Evolutionary conservation across 2,329 filamentous ascomycete genomes (phyloP).

Genomic region (Didymella pinodella): DNA sequence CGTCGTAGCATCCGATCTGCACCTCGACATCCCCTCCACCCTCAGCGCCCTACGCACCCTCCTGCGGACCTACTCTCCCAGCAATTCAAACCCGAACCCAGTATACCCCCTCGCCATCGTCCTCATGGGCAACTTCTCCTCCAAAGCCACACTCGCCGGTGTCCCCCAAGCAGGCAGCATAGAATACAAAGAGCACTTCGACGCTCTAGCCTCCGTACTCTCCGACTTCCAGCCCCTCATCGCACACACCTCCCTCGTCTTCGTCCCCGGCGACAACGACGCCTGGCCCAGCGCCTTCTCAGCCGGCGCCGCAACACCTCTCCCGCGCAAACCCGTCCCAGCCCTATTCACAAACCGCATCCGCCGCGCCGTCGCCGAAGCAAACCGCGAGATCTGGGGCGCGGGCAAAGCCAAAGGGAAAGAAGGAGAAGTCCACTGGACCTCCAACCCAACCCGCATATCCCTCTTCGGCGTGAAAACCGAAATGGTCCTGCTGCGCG

Average conservation of each 20-base stretch:
- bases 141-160: slow-evolving; percentile 66
- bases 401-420: slow-evolving; percentile 53
- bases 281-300: slow-evolving; percentile 92
- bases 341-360: slow-evolving; percentile 90
- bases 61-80: slow-evolving; percentile 72
- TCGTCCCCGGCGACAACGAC: slow-evolving; percentile 96
- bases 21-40: slow-evolving; percentile 83
- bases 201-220: slow-evolving; percentile 81
- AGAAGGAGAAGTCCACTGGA: slow-evolving; percentile 82
- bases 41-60: slow-evolving; percentile 83
- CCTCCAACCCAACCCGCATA: slow-evolving; percentile 83
- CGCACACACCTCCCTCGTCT: slow-evolving; percentile 82
- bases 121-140: slow-evolving; percentile 83
- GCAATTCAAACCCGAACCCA: slow-evolving; percentile 63
- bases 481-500: slow-evolving; percentile 85
- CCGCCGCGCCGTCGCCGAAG: slow-evolving; percentile 78
- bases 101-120: slow-evolving; percentile 80
- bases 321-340: slow-evolving; percentile 77
- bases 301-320: slow-evolving; percentile 72
- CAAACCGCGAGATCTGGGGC: slow-evolving; percentile 73
- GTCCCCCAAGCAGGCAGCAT: slow-evolving; percentile 80
- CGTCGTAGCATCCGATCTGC: slow-evolving; percentile 84
- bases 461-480: slow-evolving; percentile 86
- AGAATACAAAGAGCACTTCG: slow-evolving; percentile 96
- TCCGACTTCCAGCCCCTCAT: slow-evolving; percentile 84